Evolutionary conservation across 2,329 filamentous ascomycete species (phyloP).

Genomic region (Bipolaris zeicola): DNA sequence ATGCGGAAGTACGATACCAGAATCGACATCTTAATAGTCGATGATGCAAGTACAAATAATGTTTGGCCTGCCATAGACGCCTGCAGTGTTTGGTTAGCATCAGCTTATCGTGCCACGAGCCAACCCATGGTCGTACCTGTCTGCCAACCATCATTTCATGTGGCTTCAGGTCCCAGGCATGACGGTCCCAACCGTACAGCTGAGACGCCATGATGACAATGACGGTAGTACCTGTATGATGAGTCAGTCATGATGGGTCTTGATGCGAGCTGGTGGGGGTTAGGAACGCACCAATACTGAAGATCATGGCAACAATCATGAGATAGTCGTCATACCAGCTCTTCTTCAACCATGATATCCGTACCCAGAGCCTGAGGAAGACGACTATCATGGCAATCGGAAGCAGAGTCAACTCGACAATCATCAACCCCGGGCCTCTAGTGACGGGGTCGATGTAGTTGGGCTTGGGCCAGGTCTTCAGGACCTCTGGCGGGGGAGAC

Average conservation of each 20-base stretch:
- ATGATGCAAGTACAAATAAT: slow-evolving; percentile 47
- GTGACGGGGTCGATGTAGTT: slow-evolving; percentile 53
- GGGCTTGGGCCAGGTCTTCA: slow-evolving; percentile 49
- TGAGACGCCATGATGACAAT: slow-evolving; percentile 36
- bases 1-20: slow-evolving; percentile 49
- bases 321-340: slow-evolving; percentile 49
- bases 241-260: not conserved
- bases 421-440: slow-evolving; percentile 50
- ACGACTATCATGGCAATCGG: slow-evolving; percentile 46
- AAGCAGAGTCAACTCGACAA: slow-evolving; percentile 47
- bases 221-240: slow-evolving; percentile 6
- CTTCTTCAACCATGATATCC: slow-evolving; percentile 46
- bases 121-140: slow-evolving; percentile 36
- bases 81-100: slow-evolving; percentile 30
- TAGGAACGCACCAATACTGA: slow-evolving; percentile 13
- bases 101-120: slow-evolving; percentile 22
- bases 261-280: not conserved
- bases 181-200: slow-evolving; percentile 47
- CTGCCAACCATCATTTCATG: slow-evolving; percentile 39
- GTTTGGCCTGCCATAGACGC: slow-evolving; percentile 48
- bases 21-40: slow-evolving; percentile 47
- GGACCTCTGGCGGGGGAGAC: slow-evolving; percentile 43
- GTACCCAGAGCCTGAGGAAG: slow-evolving; percentile 42
- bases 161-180: slow-evolving; percentile 45
- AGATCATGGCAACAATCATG: slow-evolving; percentile 46